Conservation (phyloP, 495 filamentous ascomycete genomes). For the Usnea hakonensis region DNA sequence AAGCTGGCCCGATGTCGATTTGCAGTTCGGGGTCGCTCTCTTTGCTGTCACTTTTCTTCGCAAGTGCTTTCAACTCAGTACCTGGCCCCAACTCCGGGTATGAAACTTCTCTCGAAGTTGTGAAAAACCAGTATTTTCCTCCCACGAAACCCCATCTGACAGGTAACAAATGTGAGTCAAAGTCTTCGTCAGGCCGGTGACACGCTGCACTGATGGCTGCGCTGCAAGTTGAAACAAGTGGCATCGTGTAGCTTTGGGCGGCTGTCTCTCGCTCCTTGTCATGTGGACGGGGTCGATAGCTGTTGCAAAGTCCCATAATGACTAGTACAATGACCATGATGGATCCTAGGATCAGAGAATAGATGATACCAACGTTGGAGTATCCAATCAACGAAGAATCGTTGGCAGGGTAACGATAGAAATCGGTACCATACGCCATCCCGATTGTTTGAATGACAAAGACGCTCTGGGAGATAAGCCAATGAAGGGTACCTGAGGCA, state of each 20-base stretch:
- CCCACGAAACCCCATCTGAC: constrained; percentile 33
- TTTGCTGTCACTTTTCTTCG: too few relatives aligned
- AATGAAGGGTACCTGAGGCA: constrained; percentile 21
- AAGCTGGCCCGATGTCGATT: too few relatives aligned
- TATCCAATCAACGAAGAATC: constrained; percentile 26
- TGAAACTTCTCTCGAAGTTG: too few relatives aligned
- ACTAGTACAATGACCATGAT: too few relatives aligned
- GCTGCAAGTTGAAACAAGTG: constrained; percentile 36
- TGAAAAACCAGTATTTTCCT: not conserved
- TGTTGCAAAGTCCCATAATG: too few relatives aligned
- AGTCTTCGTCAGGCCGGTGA: constrained; percentile 27
- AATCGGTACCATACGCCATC: constrained; percentile 15
- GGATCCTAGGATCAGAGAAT: too few relatives aligned
- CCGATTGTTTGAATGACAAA: constrained; percentile 21
- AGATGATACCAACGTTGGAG: constrained; percentile 9
- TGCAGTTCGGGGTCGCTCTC: not conserved
- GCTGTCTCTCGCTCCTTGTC: constrained; percentile 25
- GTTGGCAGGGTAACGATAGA: constrained; percentile 10
- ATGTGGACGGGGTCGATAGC: constrained; percentile 20
- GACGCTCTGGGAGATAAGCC: constrained; percentile 25
- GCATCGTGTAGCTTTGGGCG: constrained; percentile 25
- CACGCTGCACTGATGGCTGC: constrained; percentile 44
- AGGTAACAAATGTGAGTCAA: constrained; percentile 15
- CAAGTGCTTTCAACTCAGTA: too few relatives aligned
- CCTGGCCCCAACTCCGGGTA: too few relatives aligned